phyloP scores from a whole-genome alignment of 805 yeast species.

The Sugiyamaella smithiae region DNA sequence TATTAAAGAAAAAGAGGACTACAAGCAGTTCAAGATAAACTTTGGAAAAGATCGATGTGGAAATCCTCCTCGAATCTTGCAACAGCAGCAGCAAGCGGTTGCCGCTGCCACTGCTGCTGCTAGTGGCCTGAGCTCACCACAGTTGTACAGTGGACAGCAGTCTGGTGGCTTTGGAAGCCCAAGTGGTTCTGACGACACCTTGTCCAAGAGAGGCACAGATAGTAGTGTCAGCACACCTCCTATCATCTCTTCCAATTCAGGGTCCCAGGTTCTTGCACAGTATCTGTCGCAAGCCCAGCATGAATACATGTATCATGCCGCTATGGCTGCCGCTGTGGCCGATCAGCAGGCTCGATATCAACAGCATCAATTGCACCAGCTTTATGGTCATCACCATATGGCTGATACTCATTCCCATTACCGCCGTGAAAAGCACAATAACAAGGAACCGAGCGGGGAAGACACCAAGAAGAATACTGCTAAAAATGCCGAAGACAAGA shows the following conservation, averaged over 20 bases:
- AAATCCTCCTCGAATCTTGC: conserved; percentile 63
- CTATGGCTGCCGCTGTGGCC: conserved; percentile 24
- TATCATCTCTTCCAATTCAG: conserved; percentile 38
- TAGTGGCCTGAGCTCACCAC: not conserved
- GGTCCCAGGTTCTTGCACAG: conserved; percentile 76
- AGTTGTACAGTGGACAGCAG: not conserved
- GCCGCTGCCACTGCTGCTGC: not conserved
- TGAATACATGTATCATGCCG: conserved; percentile 37
- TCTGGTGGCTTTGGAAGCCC: conserved; percentile 2
- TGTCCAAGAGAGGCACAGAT: conserved; percentile 4
- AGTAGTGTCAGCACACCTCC: conserved; percentile 6
- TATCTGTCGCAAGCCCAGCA: conserved; percentile 71
- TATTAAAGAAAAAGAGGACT: conserved; percentile 66
- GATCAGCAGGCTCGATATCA: conserved; percentile 12
- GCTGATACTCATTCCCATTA: not conserved
- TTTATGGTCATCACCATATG: conserved; percentile 4
- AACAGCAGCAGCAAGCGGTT: not conserved
- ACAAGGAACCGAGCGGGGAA: not conserved
- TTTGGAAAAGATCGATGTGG: conserved; percentile 97
- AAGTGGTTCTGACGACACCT: not conserved
- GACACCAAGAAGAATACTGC: not conserved
- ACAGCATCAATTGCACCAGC: conserved; percentile 7
- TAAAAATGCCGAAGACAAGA: conserved; percentile 1
- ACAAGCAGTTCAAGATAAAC: conserved; percentile 69
- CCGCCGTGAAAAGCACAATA: conserved; percentile 2